Base-by-base conservation (phyloP, 2,329 filamentous ascomycete genomes). In the Trichoderma aggressivum region DNA sequence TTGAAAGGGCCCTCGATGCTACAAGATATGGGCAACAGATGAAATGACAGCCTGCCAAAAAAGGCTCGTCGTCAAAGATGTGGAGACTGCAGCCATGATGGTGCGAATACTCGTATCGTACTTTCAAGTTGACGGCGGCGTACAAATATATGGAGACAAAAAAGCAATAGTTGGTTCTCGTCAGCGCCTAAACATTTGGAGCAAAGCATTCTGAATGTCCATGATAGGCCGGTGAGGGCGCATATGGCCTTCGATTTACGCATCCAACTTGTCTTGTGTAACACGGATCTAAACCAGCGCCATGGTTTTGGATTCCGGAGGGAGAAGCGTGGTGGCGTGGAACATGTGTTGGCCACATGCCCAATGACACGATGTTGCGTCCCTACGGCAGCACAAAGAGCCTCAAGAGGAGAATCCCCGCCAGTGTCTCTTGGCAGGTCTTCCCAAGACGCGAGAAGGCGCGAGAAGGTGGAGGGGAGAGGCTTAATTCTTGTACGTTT, bases 31-130 rank as follows among this genome's bases (percentile, higher is more conserved):
- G 18, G 10, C 1, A 34, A 16, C 12, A 58, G 55, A 32, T 6
- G 8, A n/a, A n/a, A 18, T n/a, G 28, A 10, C 2, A n/a, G 28
- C 14, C 6, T 4, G 11, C 28, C 28, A 12, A 32, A 21, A 58
- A 14, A 1, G 16, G 16, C 4, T n/a, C 5, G 10, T 58, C 8
- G 63, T 34, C 18, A 72, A 34, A 24, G 78, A 75, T 1, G 56
- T 12, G 21, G 76, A 58, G 32, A 77, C 70, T 70, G 73, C 77
- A 18, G 78, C 74, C 47, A 75, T 74, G 70, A 78, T 73, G 8
- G 75, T 7, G 11, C 18, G 21, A 26, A 24, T 24, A 24, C 5
- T 28, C 26, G 26, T 28, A 28, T 5, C 5, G n/a, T n/a, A n/a
- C n/a, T n/a, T n/a, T n/a, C n/a, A n/a, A n/a, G n/a, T 30, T 30